These are phyloP conservation scores for Rutstroemia sp. DNA, from an alignment of 2,329 filamentous ascomycete species.

Conservation along the genomic window DNA sequence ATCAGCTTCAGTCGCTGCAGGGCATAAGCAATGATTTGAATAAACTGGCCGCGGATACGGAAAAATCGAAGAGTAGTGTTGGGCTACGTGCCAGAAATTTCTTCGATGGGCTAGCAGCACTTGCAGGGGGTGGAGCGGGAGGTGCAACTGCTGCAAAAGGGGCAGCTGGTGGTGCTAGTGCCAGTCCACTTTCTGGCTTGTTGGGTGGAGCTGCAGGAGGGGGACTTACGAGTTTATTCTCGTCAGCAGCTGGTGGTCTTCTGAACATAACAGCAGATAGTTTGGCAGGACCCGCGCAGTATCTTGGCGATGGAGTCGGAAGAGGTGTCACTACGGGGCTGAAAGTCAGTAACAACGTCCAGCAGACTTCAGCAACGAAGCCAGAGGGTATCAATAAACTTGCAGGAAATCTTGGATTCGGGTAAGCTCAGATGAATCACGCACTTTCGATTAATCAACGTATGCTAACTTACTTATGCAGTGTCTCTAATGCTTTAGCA, in stretches of 20 bases:
- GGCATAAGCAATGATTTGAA: constrained; percentile 6
- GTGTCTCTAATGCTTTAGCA: constrained; percentile 1
- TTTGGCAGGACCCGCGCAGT: background rate
- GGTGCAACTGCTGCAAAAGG: background rate
- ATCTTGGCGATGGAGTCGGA: constrained; percentile 4
- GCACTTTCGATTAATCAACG: background rate
- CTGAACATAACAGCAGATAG: background rate
- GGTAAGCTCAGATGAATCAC: background rate
- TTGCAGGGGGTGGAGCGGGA: background rate
- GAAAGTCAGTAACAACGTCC: constrained; percentile 1
- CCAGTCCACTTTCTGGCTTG: background rate
- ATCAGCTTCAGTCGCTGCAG: constrained; percentile 1
- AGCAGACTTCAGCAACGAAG: constrained; percentile 1
- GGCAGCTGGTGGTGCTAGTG: background rate
- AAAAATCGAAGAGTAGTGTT: background rate
- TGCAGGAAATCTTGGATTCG: constrained; percentile 4
- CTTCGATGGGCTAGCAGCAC: background rate
- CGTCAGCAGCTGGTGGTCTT: background rate
- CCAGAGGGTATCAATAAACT: constrained; percentile 1
- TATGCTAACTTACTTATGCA: background rate
- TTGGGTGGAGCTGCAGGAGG: background rate
- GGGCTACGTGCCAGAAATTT: background rate
- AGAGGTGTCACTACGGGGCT: constrained; percentile 5
- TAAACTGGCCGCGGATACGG: background rate
- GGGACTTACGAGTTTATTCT: background rate